Base-by-base conservation (phyloP, 768 basidiomycete species). In the Holtermanniella nyarrowii region DNA sequence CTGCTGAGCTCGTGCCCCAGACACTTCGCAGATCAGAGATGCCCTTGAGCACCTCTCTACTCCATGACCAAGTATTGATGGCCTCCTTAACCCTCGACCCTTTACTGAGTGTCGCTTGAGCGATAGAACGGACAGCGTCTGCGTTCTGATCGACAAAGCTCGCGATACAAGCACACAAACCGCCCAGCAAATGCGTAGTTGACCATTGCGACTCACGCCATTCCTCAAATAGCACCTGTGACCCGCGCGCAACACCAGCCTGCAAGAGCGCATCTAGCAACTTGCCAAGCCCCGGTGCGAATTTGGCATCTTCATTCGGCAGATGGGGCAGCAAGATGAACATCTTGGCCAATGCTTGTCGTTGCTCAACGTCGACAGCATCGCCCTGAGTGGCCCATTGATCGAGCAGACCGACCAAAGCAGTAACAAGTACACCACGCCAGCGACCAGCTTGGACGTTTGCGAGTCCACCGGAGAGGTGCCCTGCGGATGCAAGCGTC, bases 361-460 rank as follows among this genome's bases (percentile, higher is more conserved):
- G 26, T 23, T 60, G 58, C 14, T 49, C 22, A 18, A 48, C n/a
- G 13, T 31, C 31, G 11, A 23, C 5, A 7, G 18, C 24, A n/a
- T 13, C 45, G 10, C 16, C 16, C 11, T 18, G 22, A 21, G 26
- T 14, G 45, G 25, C 22, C 27, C 42, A 42, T 22, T 16, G 31
- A 7, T 37, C 27, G 3, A 50, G 27, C 26, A 46, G 56, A 14
- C 21, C 24, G 4, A 44, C 12, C 18, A 64, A 48, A 5, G 62
- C 27, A 4, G 46, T 25, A 16, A 62, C 47, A 3, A 70, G 51
- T 1, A 52, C 37, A 18, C 58, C 50, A 21, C 66, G 57, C 69
- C 67, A 71, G 42, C 63, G 58, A 20, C 69, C 69, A 26, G 63
- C 67, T 57, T 71, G 65, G 13, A 71, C 66, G 22, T 69, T 69